Conservation (phyloP, 2,329 filamentous ascomycete genomes). For the Juglanconis juglandina region DNA sequence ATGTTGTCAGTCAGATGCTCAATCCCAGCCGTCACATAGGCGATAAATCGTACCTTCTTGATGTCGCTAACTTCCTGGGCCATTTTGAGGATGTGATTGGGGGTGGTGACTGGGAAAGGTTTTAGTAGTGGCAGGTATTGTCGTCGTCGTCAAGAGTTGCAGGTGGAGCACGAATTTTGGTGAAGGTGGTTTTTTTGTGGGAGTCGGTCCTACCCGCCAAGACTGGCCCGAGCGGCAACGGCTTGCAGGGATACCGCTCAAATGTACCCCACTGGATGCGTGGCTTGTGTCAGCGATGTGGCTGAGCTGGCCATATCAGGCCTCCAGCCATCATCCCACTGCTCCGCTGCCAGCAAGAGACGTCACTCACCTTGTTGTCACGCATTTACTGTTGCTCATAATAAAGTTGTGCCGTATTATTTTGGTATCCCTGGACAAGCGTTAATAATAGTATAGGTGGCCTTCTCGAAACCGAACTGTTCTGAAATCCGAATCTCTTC, state of each 20-base stretch:
- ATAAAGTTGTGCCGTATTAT: slow-evolving; percentile 4
- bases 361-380: slow-evolving; percentile 11
- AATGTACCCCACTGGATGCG: background rate
- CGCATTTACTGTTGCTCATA: background rate
- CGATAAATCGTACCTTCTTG: slow-evolving; percentile 63
- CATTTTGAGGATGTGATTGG: slow-evolving; percentile 70
- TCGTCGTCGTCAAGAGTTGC: slow-evolving; percentile 15
- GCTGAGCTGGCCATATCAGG: slow-evolving; percentile 4
- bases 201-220: slow-evolving; percentile 1
- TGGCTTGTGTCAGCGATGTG: background rate
- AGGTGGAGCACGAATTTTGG: slow-evolving; percentile 15
- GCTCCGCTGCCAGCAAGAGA: background rate
- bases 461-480: background rate
- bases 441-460: slow-evolving; percentile 7
- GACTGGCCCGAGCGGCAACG: background rate
- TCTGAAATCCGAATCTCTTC: background rate
- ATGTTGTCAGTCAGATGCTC: slow-evolving; percentile 20
- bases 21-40: slow-evolving; percentile 1
- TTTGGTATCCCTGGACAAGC: background rate
- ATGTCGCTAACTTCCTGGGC: slow-evolving; percentile 97
- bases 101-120: slow-evolving; percentile 20
- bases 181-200: slow-evolving; percentile 16
- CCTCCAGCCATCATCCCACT: background rate
- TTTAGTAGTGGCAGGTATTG: slow-evolving; percentile 18
- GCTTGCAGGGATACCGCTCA: background rate